Evolutionary conservation across 2,329 filamentous ascomycete genomes (phyloP).

Genomic region (Ceratocystiopsis minuta): DNA sequence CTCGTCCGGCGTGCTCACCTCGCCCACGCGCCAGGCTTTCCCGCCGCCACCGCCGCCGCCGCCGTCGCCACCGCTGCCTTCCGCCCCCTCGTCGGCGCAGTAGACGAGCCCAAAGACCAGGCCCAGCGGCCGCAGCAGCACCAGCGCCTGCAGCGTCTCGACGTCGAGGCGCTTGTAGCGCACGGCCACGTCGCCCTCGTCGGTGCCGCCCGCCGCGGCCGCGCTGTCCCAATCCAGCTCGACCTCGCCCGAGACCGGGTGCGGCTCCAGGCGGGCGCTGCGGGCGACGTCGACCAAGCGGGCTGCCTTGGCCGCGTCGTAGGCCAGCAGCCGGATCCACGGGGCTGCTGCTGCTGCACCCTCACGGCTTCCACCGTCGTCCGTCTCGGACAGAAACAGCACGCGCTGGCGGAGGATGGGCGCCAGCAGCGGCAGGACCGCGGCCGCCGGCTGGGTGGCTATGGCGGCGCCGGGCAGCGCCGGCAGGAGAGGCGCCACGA

Average conservation of each 20-base stretch:
- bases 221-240: slow-evolving; percentile 47
- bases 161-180: slow-evolving; percentile 52
- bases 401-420: slow-evolving; percentile 49
- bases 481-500: slow-evolving; percentile 39
- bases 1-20: slow-evolving; percentile 43
- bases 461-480: slow-evolving; percentile 40
- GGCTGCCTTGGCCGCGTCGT: slow-evolving; percentile 37
- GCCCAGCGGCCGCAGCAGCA: slow-evolving; percentile 38
- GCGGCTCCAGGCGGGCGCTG: slow-evolving; percentile 52
- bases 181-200: slow-evolving; percentile 33
- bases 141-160: slow-evolving; percentile 55
- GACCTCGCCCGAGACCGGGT: slow-evolving; percentile 63
- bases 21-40: slow-evolving; percentile 46
- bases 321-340: slow-evolving; percentile 59
- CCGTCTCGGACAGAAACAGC: slow-evolving; percentile 36
- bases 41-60: slow-evolving; percentile 25
- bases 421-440: slow-evolving; percentile 41
- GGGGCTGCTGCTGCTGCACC: slow-evolving; percentile 34
- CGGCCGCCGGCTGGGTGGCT: slow-evolving; percentile 36
- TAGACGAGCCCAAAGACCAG: slow-evolving; percentile 51
- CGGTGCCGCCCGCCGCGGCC: slow-evolving; percentile 15
- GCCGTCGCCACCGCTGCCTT: slow-evolving; percentile 23
- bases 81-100: slow-evolving; percentile 45
- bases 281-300: slow-evolving; percentile 43
- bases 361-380: too few species aligned